These are phyloP conservation scores for Kwoniella dejecticola DNA, from an alignment of 768 basidiomycete species.

Conservation along the genomic window DNA sequence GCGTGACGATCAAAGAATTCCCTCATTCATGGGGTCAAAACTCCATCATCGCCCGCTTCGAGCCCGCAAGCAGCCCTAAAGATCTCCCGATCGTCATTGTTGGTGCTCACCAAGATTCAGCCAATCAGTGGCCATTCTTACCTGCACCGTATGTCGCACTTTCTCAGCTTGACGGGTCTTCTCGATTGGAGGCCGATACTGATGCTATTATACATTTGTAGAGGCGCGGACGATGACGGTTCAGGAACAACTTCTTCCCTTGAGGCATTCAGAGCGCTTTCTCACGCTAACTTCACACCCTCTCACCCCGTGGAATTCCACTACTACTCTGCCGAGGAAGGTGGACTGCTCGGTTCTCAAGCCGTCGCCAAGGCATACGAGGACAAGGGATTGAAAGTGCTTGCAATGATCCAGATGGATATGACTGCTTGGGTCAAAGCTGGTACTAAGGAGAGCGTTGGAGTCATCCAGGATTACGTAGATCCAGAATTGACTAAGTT, in stretches of 20 bases:
- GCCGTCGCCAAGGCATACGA: conserved; percentile 80
- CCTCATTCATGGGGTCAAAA: conserved; percentile 71
- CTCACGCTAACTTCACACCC: conserved; percentile 51
- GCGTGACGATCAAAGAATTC: conserved; percentile 63
- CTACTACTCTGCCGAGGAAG: conserved; percentile 58
- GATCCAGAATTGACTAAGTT: conserved; percentile 71
- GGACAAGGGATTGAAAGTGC: conserved; percentile 64
- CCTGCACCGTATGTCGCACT: conserved; percentile 52
- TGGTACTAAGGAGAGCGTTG: conserved; percentile 71
- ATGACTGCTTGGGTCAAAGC: conserved; percentile 74
- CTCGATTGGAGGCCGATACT: too few relatives aligned
- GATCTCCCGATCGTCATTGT: conserved; percentile 48
- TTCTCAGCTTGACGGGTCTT: too few relatives aligned
- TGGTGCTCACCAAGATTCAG: conserved; percentile 57
- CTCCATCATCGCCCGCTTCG: conserved; percentile 57
- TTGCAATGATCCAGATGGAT: conserved; percentile 79
- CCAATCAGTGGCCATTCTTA: conserved; percentile 58
- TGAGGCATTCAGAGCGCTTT: conserved; percentile 52
- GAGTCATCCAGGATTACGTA: conserved; percentile 77
- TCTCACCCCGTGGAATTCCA: conserved; percentile 56
- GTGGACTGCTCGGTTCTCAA: conserved; percentile 69
- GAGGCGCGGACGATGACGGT: conserved; percentile 58
- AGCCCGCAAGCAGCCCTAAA: conserved; percentile 66
- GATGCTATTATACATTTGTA: conserved; percentile 15
- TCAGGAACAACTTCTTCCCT: conserved; percentile 55